These are phyloP conservation scores for Lasiodiplodia gonubiensis DNA, from an alignment of 2,329 filamentous ascomycete genomes.

Conservation along the genomic window DNA sequence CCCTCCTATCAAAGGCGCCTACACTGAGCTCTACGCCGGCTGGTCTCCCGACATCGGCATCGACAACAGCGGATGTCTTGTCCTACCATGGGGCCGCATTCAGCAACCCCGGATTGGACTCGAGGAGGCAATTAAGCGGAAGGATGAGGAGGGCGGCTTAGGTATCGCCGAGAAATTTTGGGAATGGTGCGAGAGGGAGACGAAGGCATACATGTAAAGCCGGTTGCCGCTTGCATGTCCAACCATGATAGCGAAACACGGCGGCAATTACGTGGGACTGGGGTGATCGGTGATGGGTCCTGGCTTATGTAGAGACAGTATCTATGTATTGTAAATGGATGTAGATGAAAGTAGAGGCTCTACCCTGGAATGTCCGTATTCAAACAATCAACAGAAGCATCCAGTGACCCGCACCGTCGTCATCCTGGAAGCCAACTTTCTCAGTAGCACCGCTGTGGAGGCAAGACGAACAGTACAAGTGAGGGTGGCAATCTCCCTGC, in stretches of 20 bases:
- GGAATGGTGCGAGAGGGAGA: constrained; percentile 49
- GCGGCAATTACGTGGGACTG: too few species aligned
- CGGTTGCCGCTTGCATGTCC: too few species aligned
- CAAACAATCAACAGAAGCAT: too few species aligned
- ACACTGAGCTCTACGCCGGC: constrained; percentile 28
- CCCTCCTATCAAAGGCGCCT: constrained; percentile 23
- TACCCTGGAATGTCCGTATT: too few species aligned
- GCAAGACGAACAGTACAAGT: too few species aligned
- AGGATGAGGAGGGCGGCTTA: constrained; percentile 48
- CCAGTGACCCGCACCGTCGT: too few species aligned
- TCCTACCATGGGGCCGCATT: constrained; percentile 56
- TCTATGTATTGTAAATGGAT: too few species aligned
- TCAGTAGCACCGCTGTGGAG: too few species aligned
- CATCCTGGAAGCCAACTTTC: too few species aligned
- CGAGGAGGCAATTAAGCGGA: constrained; percentile 38
- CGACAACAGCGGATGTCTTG: constrained; percentile 39
- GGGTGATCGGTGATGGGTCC: background rate
- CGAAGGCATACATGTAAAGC: constrained; percentile 14
- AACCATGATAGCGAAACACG: background rate
- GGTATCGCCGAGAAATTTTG: constrained; percentile 49
- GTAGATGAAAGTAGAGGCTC: too few species aligned
- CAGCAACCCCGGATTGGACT: constrained; percentile 44
- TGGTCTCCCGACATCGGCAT: constrained; percentile 22
- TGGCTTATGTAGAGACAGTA: too few species aligned
- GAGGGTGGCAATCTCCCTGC: too few species aligned